These are phyloP conservation scores for Pilaira anomala DNA, from an alignment of 192 early-diverging fungal genomes.

Conservation along the genomic window DNA sequence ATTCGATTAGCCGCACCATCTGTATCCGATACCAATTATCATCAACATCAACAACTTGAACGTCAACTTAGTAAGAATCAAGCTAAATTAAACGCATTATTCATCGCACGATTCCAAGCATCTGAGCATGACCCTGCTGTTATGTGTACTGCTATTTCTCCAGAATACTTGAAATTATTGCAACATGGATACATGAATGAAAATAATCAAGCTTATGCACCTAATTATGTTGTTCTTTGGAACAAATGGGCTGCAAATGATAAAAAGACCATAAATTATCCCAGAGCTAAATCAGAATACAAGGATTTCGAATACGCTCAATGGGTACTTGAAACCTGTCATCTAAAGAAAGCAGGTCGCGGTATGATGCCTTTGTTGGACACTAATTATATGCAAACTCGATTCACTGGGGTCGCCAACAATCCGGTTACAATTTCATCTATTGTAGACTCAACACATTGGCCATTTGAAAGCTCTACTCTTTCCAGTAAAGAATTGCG, in stretches of 20 bases:
- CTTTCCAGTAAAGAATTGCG: background rate
- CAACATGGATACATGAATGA: background rate
- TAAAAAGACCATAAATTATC: background rate
- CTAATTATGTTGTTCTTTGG: background rate
- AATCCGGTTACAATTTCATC: background rate
- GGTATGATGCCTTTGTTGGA: constrained; percentile 12
- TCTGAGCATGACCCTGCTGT: background rate
- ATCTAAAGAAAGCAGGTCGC: background rate
- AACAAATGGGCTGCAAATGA: background rate
- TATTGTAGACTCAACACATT: background rate
- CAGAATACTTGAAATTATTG: background rate
- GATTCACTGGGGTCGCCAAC: background rate
- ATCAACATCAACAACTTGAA: background rate
- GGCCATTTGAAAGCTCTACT: background rate
- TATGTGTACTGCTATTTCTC: constrained; percentile 6
- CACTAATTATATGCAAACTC: background rate
- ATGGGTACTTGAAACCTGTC: background rate
- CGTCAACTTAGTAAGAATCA: background rate
- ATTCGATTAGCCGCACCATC: background rate
- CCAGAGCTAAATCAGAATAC: background rate
- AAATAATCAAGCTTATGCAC: background rate
- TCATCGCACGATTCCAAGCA: background rate
- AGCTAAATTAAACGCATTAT: constrained; percentile 13
- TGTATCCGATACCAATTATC: background rate
- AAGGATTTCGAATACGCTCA: background rate